Evolutionary conservation across 257 asterid species (phyloP).

Genomic region (Datura wrightii): DNA sequence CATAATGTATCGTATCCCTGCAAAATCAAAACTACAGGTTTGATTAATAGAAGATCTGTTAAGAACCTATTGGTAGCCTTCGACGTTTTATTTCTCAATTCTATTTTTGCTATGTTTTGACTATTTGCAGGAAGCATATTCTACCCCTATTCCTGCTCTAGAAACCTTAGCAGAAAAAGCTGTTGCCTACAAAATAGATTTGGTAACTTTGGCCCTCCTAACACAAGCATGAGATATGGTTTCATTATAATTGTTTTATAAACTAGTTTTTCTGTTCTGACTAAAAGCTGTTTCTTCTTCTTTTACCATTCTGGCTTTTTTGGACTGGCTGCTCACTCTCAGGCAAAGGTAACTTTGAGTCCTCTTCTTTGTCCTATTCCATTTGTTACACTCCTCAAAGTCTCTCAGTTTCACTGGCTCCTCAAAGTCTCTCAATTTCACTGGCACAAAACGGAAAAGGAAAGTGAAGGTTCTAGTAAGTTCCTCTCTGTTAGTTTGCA

Average conservation of each 20-base stretch:
- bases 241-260: not conserved
- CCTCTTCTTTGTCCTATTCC: not conserved
- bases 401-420: not conserved
- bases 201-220: conserved; percentile 46
- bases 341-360: conserved; percentile 63
- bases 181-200: conserved; percentile 39
- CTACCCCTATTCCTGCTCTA: conserved; percentile 65
- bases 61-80: not conserved
- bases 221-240: conserved; percentile 19
- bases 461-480: not conserved
- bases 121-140: conserved; percentile 63
- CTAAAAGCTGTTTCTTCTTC: conserved; percentile 36
- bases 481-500: not conserved
- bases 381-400: not conserved
- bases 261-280: conserved; percentile 37
- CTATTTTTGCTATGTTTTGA: not conserved
- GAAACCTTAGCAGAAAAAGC: conserved; percentile 52
- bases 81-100: not conserved
- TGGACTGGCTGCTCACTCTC: conserved; percentile 33
- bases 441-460: not conserved
- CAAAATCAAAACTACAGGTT: conserved; percentile 62
- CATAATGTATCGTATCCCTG: conserved; percentile 60
- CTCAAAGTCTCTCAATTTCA: not conserved
- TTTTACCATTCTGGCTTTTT: conserved; percentile 35
- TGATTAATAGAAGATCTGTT: not conserved